Base-by-base conservation (phyloP, 495 filamentous ascomycete species). In the Penicillium flavigenum region DNA sequence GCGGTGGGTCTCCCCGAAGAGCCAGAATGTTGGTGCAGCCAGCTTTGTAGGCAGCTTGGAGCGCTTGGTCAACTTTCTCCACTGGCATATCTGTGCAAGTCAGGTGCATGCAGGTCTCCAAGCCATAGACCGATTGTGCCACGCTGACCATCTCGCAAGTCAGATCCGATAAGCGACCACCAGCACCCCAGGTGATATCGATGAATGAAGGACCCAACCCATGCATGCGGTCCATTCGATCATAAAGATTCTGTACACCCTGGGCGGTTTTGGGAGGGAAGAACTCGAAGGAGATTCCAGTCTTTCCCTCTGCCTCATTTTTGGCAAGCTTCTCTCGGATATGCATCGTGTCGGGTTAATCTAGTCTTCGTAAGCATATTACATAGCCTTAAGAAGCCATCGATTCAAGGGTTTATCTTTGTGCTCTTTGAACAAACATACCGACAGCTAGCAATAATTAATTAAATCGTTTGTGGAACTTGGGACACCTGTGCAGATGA, bases 171-270 rank as follows among this genome's bases (percentile, higher is more conserved):
- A 90, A 81, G 60, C 88, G 86, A 32, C 95, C 95, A 57, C 95
- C 95, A 47, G 95, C 95, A 59, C 96, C 96, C 95, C 95, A 99
- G 50, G 95, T 99, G 69, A 99, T 86, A 72, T 99, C 95, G 70
- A 99, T 90, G 76, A 98, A 99, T 59, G 89, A 86, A 14, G 95
- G 95, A 0, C 94, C 93, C 54, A 94, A 83, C 63, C 82, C 81
- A 72, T 98, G 90, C 95, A 99, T 99, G 69, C 92, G 91, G 77
- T 99, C 92, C 90, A 99, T 98, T 63, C 92, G 88, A 70, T 99
- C 95, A 77, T 99, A 99, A 54, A 99, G 85, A 71, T 99, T 99
- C 79, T 98, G 95, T 9, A 99, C 93, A 82, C 95, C 95, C 81
- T 87, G 71, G 1, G 94, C 93, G 1, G 95, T 99, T 77, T 99